A percentile compares a stretch with the other conserved stretches of the same genome.
Evolutionary conservation across 495 filamentous ascomycete species (phyloP).

Genomic region (Aspergillus panamensis): DNA sequence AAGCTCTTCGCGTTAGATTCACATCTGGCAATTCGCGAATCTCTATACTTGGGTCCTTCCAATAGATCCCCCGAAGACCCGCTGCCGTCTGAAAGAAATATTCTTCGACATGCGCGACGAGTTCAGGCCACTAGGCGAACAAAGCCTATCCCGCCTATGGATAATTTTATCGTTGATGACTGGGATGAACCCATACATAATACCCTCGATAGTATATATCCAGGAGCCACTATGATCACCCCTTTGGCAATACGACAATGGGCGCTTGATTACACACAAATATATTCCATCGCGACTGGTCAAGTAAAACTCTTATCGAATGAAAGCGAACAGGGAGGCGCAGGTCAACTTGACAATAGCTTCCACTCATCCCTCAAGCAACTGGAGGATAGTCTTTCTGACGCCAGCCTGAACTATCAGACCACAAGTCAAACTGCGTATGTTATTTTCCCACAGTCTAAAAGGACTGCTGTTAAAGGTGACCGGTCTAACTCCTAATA

Average conservation of each 20-base stretch:
- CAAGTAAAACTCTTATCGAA: conserved; percentile 4
- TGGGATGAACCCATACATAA: conserved; percentile 31
- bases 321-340: neutral
- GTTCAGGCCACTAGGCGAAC: conserved; percentile 11
- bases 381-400: conserved; percentile 15
- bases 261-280: conserved; percentile 32
- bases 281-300: conserved; percentile 30
- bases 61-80: conserved; percentile 10
- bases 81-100: conserved; percentile 11
- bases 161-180: conserved; percentile 40
- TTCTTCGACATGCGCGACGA: conserved; percentile 27
- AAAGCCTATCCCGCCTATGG: conserved; percentile 5
- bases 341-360: conserved; percentile 1
- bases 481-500: conserved; percentile 11
- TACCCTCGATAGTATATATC: conserved; percentile 1
- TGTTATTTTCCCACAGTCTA: neutral
- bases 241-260: conserved; percentile 22
- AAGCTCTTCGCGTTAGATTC: conserved; percentile 41
- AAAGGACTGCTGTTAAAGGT: neutral
- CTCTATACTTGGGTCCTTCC: conserved; percentile 25
- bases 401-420: neutral
- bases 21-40: conserved; percentile 35
- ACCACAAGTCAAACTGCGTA: conserved; percentile 26
- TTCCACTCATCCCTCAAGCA: conserved; percentile 22
- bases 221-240: conserved; percentile 8